Conservation (phyloP, 2,329 filamentous ascomycete species). For the Dactylellina cionopaga region DNA sequence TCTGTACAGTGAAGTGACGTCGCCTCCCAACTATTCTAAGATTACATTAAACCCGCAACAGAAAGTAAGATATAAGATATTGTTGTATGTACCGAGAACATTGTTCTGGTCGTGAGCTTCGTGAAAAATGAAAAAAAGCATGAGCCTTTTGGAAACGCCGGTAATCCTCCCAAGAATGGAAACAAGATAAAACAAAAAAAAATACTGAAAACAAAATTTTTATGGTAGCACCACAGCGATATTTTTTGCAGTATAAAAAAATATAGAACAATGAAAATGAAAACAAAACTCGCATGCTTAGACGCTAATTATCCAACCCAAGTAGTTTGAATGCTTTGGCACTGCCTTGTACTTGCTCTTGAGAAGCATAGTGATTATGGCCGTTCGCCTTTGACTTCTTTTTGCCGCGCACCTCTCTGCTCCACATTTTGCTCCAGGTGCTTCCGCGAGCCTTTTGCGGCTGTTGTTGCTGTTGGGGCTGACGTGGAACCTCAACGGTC, state of each 20-base stretch:
- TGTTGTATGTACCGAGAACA: conserved; percentile 2
- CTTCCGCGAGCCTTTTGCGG: conserved; percentile 29
- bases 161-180: conserved; percentile 15
- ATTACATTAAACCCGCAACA: conserved; percentile 2
- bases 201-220: background rate
- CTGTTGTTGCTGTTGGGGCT: conserved; percentile 15
- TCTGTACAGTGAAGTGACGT: conserved; percentile 2
- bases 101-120: conserved; percentile 35
- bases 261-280: background rate
- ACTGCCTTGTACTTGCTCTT: conserved; percentile 45
- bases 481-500: conserved; percentile 35
- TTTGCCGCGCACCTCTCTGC: conserved; percentile 42
- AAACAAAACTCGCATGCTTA: background rate
- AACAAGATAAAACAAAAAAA: conserved; percentile 6
- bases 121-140: conserved; percentile 16
- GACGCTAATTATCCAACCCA: conserved; percentile 38
- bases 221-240: conserved; percentile 1
- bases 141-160: conserved; percentile 34
- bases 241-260: conserved; percentile 9
- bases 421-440: conserved; percentile 53
- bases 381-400: conserved; percentile 22
- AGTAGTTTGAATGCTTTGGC: conserved; percentile 50
- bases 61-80: background rate
- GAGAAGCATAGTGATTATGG: conserved; percentile 16
- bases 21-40: conserved; percentile 11